Base-by-base conservation (phyloP, 768 basidiomycete species). In the Sarcodon aspratus region DNA sequence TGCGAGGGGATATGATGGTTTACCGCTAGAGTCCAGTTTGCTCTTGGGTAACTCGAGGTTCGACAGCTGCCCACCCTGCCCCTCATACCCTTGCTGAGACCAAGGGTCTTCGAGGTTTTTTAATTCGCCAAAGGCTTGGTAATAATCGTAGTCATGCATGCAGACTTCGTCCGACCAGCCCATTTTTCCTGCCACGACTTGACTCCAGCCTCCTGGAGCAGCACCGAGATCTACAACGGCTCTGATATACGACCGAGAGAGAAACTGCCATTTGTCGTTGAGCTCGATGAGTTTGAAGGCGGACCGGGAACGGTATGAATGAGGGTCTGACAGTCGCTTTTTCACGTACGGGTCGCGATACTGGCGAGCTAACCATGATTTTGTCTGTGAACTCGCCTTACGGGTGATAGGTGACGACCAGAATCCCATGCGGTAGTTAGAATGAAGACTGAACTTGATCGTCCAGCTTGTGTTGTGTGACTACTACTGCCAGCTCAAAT, bases 171-270 rank as follows among this genome's bases (percentile, higher is more conserved):
- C 54, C 32, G 40, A 55, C 72, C 75, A 79, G 3, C 81, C 80
- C n/a, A 88, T 60, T 49, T 76, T 74, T 33, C 69, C 70, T 0
- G 79, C 74, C 11, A 79, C 80, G 9, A 92, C 92, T 59, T 96
- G 93, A 45, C 84, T 85, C 94, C 95, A 98, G 0, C 91, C 91
- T 0, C 93, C 93, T 0, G 94, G 95, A 0, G 92, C 89, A 0
- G 88, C 88, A 12, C 95, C 94, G 17, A 96, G 75, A 63, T 96
- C 94, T 1, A 94, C 79, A 0, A 95, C 78, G 13, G 75, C 70
- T 1, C 62, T 69, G 5, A 85, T 76, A 48, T 83, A 72, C 21
- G 65, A 61, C 42, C 71, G 64, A 13, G 62, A 60, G 38, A 83
- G 65, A 53, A 90, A 78, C 1, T 66, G 71, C 62, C 71, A 79